Evolutionary conservation across 257 asterid genomes (phyloP).

Genomic region (Nicotiana noctiflora): DNA sequence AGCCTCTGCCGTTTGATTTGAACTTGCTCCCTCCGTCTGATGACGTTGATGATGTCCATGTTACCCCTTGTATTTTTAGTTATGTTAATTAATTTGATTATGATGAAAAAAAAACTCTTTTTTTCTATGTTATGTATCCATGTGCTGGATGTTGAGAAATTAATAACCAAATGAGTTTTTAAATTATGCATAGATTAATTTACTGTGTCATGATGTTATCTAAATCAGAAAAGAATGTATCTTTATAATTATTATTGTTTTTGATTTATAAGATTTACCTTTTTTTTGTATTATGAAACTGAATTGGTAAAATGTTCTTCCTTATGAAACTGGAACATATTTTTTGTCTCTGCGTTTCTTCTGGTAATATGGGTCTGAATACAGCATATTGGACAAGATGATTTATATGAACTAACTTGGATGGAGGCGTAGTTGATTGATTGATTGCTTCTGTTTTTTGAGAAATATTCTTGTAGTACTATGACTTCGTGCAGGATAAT

Average conservation of each 20-base stretch:
- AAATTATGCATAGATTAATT: background rate
- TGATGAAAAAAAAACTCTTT: background rate
- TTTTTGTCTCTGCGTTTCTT: too few relatives aligned
- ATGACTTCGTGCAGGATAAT: background rate
- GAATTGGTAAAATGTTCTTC: too few relatives aligned
- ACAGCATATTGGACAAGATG: too few relatives aligned
- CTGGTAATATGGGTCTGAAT: too few relatives aligned
- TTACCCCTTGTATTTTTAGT: too few relatives aligned
- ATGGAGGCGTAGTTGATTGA: too few relatives aligned
- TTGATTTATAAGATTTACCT: too few relatives aligned
- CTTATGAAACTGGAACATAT: too few relatives aligned
- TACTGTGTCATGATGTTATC: background rate
- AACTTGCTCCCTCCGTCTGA: constrained; percentile 4
- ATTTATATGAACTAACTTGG: too few relatives aligned
- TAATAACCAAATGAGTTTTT: background rate
- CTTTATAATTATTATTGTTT: background rate
- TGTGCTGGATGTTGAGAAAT: background rate
- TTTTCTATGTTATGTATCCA: background rate
- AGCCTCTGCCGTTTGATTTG: background rate
- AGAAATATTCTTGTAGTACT: background rate
- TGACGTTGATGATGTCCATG: background rate
- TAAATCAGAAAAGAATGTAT: background rate
- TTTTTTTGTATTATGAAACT: too few relatives aligned
- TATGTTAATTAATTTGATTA: background rate
- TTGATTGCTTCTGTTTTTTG: background rate